Evolutionary conservation across 2,329 filamentous ascomycete species (phyloP), one percentile per base, ranked within the genome.

Genomic region (Gaeumannomyces tritici): DNA sequence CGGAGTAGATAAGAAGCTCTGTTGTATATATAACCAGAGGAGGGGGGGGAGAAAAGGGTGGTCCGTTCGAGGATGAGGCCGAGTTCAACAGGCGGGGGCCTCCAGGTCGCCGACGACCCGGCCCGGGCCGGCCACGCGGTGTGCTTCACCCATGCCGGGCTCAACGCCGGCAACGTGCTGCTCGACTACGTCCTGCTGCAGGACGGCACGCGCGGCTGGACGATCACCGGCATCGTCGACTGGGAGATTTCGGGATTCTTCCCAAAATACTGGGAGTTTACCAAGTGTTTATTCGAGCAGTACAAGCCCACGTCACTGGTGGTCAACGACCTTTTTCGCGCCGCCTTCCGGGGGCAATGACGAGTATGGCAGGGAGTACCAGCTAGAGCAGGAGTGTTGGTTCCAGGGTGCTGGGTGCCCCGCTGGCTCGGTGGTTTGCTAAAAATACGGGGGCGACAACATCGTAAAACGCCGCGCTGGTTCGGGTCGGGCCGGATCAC

Each of bases 71-170:
- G n/a, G 67, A 72, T 21, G n/a, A n/a, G 71, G 67, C 65, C 13
- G 63, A 68, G 13, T 76, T 75, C 62, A 74, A 69, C 63, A 66
- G 72, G 60, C n/a, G 64, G n/a, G n/a, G n/a, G n/a, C 8, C 58
- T 74, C 21, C 63, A 67, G 26, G 70, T 68, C 55, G 60, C 70
- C 6, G 69, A 75, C 51, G 69, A 75, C 2, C 68, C 72, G 13
- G 62, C 62, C 57, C 69, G 70, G 2, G 66, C 67, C 3, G 69
- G 69, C 13, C 70, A 74, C 61, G 63, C 63, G 27, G 69, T 72
- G n/a, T 65, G 72, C 8, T 75, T 75, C 33, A 73, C 72, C 4
- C 71, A 74, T 61, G 71, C 70, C 1, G 72, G 74, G 58, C 67
- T 75, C 7, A 73, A 56, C 29, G 65, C 70, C 2, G 66, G 70